Base-by-base conservation (phyloP, 2,329 filamentous ascomycete species). In the Botrytis cinerea region DNA sequence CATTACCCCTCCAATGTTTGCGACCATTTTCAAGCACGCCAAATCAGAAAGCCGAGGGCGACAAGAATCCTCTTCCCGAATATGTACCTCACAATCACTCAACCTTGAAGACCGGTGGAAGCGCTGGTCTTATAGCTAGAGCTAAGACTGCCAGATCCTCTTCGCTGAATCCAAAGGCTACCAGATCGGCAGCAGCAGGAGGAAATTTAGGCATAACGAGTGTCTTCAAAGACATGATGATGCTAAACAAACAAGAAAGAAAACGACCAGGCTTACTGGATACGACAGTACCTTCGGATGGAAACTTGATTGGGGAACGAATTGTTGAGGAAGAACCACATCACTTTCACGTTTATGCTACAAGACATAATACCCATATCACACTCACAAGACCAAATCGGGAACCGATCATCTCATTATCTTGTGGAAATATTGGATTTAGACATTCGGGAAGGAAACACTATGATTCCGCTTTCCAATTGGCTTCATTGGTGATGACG, bases 321-420 rank as follows among this genome's bases (percentile, higher is more conserved):
- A 76, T 73, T 3, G 83, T 85, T 62, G 80, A 84, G 69, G 77
- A 82, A 54, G 88, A 92, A 80, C 91, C 93, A 3, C 94, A 94
- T 85, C 94, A 97, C 82, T 87, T 99, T 76, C 93, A 97, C 84
- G 86, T 99, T 82, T 95, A 90, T 84, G 85, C 92, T 43, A 91
- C 93, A 82, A 97, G 94, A 84, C 96, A 98, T 88, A 99, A 99
- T 85, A 96, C 93, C 32, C 94, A 98, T 83, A 88, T 99, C 79
- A 98, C 95, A 1, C 89, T 98, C 77, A 93, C 94, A 35, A 91
- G 91, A 80, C 95, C 96, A 43, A 91, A 94, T 81, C 88, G 92
- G 66, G 89, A 93, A 76, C 89, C 93, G 43, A 88, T 98, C 76
- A 86, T 99, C 76, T 94, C 91, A 20, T 83, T 97, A 78, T 93